These are phyloP conservation scores for Oxalis stricta DNA, from an alignment of 441 rosid genomes.

Conservation along the genomic window DNA sequence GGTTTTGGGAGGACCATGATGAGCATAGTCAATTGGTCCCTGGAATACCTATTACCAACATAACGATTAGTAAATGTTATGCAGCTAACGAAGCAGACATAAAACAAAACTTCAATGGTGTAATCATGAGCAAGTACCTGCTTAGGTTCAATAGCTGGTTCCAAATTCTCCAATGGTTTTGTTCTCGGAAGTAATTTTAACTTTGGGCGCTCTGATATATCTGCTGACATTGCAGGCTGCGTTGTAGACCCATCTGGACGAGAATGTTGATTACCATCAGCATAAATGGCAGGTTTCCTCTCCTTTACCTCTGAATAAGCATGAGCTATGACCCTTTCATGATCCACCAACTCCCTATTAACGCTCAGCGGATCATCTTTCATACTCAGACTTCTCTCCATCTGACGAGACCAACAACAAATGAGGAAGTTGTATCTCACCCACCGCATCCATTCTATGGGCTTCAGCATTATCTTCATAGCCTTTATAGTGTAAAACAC, in stretches of 20 bases:
- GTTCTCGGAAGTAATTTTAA: slow-evolving; percentile 52
- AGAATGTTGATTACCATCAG: slow-evolving; percentile 18
- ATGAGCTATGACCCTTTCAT: slow-evolving; percentile 18
- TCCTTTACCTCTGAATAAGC: slow-evolving; percentile 32
- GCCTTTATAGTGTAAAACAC: slow-evolving; percentile 13
- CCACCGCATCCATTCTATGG: slow-evolving; percentile 17
- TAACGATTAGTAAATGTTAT: slow-evolving; percentile 12
- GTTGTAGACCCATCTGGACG: slow-evolving; percentile 23
- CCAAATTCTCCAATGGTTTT: slow-evolving; percentile 42
- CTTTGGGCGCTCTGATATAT: slow-evolving; percentile 47
- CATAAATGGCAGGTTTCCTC: slow-evolving; percentile 12
- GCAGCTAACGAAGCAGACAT: not conserved
- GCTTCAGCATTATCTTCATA: slow-evolving; percentile 18
- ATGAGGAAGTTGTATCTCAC: slow-evolving; percentile 23
- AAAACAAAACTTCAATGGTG: not conserved
- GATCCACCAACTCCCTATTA: slow-evolving; percentile 24
- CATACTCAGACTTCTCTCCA: slow-evolving; percentile 21
- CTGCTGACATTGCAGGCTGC: slow-evolving; percentile 24
- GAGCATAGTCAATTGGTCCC: slow-evolving; percentile 12
- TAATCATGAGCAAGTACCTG: slow-evolving; percentile 19
- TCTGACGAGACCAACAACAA: slow-evolving; percentile 16
- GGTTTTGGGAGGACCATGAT: slow-evolving; percentile 20
- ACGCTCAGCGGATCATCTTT: slow-evolving; percentile 29
- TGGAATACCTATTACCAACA: slow-evolving; percentile 19
- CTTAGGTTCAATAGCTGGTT: slow-evolving; percentile 25